Base-by-base conservation (phyloP, 164 flowering plant species). In the Stephania yunnanensis region DNA sequence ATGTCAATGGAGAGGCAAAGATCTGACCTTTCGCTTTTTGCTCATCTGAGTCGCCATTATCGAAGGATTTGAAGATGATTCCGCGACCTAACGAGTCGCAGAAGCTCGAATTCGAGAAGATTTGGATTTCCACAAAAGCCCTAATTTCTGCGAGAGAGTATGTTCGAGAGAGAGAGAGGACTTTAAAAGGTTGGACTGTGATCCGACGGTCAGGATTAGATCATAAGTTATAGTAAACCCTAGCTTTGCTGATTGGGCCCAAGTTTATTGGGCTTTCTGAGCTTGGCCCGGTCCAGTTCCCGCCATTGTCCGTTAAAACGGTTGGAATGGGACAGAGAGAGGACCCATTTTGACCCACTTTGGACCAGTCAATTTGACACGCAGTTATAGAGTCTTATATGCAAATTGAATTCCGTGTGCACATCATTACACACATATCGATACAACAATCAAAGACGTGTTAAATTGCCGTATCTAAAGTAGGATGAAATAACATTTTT, bases 21-120 rank as follows among this genome's bases (percentile, higher is more conserved):
- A 70, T 29, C 67, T 42, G 10, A 87, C 92, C 92, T 87, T 89
- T 80, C 87, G 75, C 87, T 89, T 87, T 72, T 87, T 89, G 85
- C 90, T 89, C 83, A 87, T 87, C 71, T 87, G 90, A 69, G 89
- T 83, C 75, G 88, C 87, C 91, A 87, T 89, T 45, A 19, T 71
- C 64, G 73, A 45, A 61, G 55, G 68, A 69, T 66, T 48, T 22
- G 46, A 13, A 52, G 10, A 46, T 46, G 72, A 50, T 31, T 0
- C n/a, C 20, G 68, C 46, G 30, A 50, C 71, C 48, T 9, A 42
- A 36, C 1, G 3, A 73, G 69, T 22, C 46, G 31, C 50, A 70
- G 53, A 45, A 70, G 58, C 4, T 31, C 17, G 9, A 58, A 58
- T 25, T 70, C 55, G 42, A 10, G 58, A 71, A 48, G 44, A n/a